These are phyloP conservation scores for Wickerhamiella alocasiicola DNA, from an alignment of 805 yeast genomes.

Conservation along the genomic window DNA sequence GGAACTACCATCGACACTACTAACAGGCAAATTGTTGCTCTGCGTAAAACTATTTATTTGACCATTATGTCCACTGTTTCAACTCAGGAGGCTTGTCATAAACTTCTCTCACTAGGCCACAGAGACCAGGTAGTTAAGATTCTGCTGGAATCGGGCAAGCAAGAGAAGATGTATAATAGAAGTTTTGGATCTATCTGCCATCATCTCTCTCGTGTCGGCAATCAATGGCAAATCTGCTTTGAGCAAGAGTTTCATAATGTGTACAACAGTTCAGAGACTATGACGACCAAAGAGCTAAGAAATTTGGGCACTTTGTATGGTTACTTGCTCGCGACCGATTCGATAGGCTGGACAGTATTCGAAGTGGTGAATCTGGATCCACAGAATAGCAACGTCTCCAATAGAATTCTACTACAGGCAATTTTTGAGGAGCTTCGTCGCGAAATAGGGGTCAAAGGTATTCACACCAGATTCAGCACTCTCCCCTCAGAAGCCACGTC, in stretches of 20 bases:
- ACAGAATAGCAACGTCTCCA: slow-evolving; percentile 61
- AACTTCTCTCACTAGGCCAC: slow-evolving; percentile 38
- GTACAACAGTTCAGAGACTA: slow-evolving; percentile 49
- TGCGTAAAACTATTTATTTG: slow-evolving; percentile 66
- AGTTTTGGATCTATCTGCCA: slow-evolving; percentile 70
- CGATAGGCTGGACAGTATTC: slow-evolving; percentile 51
- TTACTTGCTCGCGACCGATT: slow-evolving; percentile 60
- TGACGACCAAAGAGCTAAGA: slow-evolving; percentile 60
- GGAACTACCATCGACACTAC: slow-evolving; percentile 45
- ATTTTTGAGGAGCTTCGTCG: slow-evolving; percentile 66
- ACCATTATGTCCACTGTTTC: slow-evolving; percentile 83
- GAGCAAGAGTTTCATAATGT: slow-evolving; percentile 39
- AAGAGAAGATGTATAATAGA: slow-evolving; percentile 77
- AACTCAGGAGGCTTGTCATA: slow-evolving; percentile 87
- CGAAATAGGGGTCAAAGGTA: slow-evolving; percentile 50
- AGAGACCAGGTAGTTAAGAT: slow-evolving; percentile 46
- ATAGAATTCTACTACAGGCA: slow-evolving; percentile 66
- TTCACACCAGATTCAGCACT: slow-evolving; percentile 32
- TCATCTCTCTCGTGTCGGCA: slow-evolving; percentile 40
- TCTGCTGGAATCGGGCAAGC: slow-evolving; percentile 68
- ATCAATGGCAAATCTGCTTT: slow-evolving; percentile 48
- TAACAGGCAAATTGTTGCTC: slow-evolving; percentile 45
- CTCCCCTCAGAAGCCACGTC: neutral
- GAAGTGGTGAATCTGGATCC: slow-evolving; percentile 50
- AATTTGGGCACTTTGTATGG: slow-evolving; percentile 82